These are phyloP conservation scores for Arthrocladium fulminans DNA, from an alignment of 2,329 filamentous ascomycete genomes.

Conservation along the genomic window DNA sequence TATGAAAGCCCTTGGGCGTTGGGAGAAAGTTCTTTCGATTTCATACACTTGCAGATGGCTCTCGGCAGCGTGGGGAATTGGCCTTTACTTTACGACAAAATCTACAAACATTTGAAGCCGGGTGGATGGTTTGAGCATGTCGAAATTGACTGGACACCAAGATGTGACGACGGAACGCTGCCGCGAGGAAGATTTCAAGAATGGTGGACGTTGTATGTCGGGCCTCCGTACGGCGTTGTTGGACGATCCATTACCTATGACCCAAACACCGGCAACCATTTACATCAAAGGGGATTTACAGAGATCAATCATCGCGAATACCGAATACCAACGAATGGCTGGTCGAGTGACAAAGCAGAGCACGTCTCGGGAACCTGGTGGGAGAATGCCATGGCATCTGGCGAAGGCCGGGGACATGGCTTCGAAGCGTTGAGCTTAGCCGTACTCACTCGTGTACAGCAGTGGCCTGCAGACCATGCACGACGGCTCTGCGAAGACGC, in stretches of 20 bases:
- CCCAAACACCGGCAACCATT: conserved; percentile 46
- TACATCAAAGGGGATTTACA: conserved; percentile 66
- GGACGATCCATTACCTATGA: conserved; percentile 60
- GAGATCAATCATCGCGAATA: conserved; percentile 65
- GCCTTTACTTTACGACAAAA: conserved; percentile 62
- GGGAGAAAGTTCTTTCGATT: conserved; percentile 62
- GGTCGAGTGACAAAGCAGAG: conserved; percentile 55
- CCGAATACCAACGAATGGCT: conserved; percentile 64
- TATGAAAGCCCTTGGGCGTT: conserved; percentile 68
- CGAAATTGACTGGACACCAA: conserved; percentile 75
- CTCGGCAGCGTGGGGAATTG: conserved; percentile 70
- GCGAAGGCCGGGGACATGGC: conserved; percentile 27
- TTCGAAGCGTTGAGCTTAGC: conserved; percentile 64
- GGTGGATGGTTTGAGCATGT: conserved; percentile 77
- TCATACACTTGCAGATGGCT: conserved; percentile 75
- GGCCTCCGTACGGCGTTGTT: conserved; percentile 57
- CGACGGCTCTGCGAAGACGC: conserved; percentile 53
- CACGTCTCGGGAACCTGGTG: conserved; percentile 73
- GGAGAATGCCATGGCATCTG: conserved; percentile 65
- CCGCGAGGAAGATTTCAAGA: conserved; percentile 36
- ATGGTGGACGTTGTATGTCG: conserved; percentile 60
- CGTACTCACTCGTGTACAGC: conserved; percentile 58
- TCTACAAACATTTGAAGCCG: conserved; percentile 65
- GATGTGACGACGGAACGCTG: conserved; percentile 58
- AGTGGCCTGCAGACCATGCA: conserved; percentile 56